These are phyloP conservation scores for Zychaea mexicana DNA, from an alignment of 371 early-diverging fungal species.

Conservation along the genomic window DNA sequence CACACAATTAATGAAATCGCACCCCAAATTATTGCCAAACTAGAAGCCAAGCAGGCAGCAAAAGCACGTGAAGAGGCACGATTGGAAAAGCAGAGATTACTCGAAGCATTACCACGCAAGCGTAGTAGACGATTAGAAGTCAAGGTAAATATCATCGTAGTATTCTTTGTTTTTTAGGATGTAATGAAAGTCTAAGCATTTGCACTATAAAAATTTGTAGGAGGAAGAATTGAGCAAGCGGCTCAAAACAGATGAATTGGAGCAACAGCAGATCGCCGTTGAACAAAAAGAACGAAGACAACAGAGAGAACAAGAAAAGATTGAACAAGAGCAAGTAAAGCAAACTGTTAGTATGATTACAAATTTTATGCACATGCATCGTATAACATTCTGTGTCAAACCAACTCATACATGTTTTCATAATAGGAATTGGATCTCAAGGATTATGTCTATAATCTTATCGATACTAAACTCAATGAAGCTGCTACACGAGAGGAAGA, in stretches of 20 bases:
- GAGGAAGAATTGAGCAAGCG: constrained; percentile 4
- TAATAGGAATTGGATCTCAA: constrained; percentile 5
- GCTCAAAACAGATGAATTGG: neutral
- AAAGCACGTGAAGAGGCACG: constrained; percentile 6
- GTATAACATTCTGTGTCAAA: neutral
- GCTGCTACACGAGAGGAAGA: neutral
- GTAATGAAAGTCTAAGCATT: neutral
- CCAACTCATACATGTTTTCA: neutral
- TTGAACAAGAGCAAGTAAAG: neutral
- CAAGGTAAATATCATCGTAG: neutral
- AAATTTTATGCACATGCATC: neutral
- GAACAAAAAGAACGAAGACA: neutral
- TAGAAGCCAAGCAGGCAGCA: neutral
- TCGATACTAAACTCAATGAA: neutral
- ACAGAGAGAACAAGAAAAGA: neutral
- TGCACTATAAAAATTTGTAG: neutral
- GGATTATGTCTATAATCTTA: neutral
- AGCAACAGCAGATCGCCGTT: neutral
- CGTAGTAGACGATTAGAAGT: constrained; percentile 10
- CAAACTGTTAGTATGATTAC: neutral
- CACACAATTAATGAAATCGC: neutral
- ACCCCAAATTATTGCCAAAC: neutral
- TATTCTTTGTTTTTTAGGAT: neutral
- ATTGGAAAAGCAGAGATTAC: neutral
- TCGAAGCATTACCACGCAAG: constrained; percentile 8